Evolutionary conservation across 176 grass and related monocot genomes (phyloP), one percentile per base, ranked within the genome.

Genomic region (Carex scoparia): DNA sequence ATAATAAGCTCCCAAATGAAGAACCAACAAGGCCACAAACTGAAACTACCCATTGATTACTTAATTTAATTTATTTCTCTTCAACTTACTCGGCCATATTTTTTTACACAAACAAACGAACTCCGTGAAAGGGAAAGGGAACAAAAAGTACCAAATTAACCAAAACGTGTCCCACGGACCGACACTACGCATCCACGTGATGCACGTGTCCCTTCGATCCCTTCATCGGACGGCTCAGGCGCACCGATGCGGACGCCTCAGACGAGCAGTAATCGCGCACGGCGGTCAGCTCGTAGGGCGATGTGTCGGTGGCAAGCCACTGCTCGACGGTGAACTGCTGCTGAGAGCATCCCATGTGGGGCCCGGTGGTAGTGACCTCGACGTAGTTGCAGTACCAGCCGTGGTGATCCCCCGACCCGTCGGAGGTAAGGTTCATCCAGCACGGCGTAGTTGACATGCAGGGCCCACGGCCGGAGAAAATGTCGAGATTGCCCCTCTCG

Each of bases 381-480:
- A 99, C 90, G 90, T 99, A 92, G 85, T 94, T 92, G 90, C 96
- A 94, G 85, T 99, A 99, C 93, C 96, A 99, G 3, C 96, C 93
- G 87, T 95, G 93, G 93, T 92, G 88, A 1, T 56, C 3, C 31
- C 96, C 96, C 42, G 56, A 61, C 30, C 96, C 96, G 87, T 99
- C 93, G 23, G 96, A 92, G 15, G 67, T 69, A 2, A 99, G 54
- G 8, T 88, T 89, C 86, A 95, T 87, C 67, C 81, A 87, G 90
- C 96, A 99, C 15, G 89, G 91, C 35, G 84, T 5, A 7, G 15
- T 6, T 3, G 69, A 58, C 73, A 93, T 68, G 93, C 93, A 99
- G 15, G 93, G 96, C 19, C 93, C 96, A n/a, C 91, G 96, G 44
- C 93, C 96, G 85, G 93, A 92, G 93, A 99, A 99, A 83, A 99